Evolutionary conservation across 495 filamentous ascomycete species (phyloP).

Genomic region (Sabuloglossum arenarium): DNA sequence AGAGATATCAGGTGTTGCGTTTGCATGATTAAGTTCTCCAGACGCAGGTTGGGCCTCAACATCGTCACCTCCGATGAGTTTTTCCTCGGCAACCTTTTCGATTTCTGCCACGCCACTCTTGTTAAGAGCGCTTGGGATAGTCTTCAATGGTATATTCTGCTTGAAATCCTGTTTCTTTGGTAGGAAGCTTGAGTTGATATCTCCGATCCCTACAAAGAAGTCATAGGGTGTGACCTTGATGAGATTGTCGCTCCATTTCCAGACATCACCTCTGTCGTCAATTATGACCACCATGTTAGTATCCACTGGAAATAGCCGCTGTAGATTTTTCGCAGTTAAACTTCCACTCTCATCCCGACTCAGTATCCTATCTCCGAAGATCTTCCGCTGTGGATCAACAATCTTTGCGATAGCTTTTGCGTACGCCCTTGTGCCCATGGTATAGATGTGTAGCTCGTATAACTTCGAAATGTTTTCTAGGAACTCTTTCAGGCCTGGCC

Average conservation of each 20-base stretch:
- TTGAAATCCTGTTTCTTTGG: slow-evolving; percentile 63
- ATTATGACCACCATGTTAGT: slow-evolving; percentile 99
- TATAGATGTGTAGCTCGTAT: slow-evolving; percentile 96
- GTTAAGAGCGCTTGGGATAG: background rate
- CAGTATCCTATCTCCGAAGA: slow-evolving; percentile 87
- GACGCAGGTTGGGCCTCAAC: background rate
- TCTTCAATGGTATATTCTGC: slow-evolving; percentile 1
- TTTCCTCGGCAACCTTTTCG: background rate
- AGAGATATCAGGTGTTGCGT: slow-evolving; percentile 21
- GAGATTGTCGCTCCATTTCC: slow-evolving; percentile 82
- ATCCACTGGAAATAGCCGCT: slow-evolving; percentile 85
- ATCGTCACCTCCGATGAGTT: background rate
- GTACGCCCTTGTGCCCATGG: slow-evolving; percentile 93
- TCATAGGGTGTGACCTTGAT: slow-evolving; percentile 92
- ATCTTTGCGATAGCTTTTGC: slow-evolving; percentile 80
- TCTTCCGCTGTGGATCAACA: slow-evolving; percentile 71
- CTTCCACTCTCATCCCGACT: slow-evolving; percentile 93
- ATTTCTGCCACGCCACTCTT: background rate
- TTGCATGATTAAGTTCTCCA: background rate
- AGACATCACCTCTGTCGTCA: slow-evolving; percentile 94
- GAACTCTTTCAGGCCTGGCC: slow-evolving; percentile 75
- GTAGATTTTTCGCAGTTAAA: slow-evolving; percentile 70
- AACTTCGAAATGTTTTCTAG: slow-evolving; percentile 55
- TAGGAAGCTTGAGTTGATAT: slow-evolving; percentile 96
- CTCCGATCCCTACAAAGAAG: slow-evolving; percentile 94